A percentile compares a stretch with the other conserved stretches of the same genome.
Evolutionary conservation across 805 yeast species (phyloP).

Genomic region (Ogataea allantospora): DNA sequence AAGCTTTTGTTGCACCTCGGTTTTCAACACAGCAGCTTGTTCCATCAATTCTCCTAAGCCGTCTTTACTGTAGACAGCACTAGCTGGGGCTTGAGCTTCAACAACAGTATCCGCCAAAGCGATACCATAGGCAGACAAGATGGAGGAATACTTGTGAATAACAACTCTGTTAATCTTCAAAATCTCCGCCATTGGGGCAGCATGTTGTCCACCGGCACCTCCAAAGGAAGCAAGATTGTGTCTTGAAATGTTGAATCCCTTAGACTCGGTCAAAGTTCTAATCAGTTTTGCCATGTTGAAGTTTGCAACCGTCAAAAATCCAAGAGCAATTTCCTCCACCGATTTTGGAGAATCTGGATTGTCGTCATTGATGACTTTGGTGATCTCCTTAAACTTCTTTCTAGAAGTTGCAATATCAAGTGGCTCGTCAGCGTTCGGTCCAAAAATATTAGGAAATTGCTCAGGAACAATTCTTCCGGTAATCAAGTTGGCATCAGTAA

Average conservation of each 20-base stretch:
- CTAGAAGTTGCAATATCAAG: slow-evolving; percentile 5
- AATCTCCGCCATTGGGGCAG: slow-evolving; percentile 65
- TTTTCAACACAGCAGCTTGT: slow-evolving; percentile 18
- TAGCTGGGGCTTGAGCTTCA: slow-evolving; percentile 32
- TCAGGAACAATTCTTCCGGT: slow-evolving; percentile 10
- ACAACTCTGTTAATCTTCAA: slow-evolving; percentile 64
- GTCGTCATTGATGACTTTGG: slow-evolving; percentile 49
- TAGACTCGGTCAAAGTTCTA: slow-evolving; percentile 74
- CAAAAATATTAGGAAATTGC: slow-evolving; percentile 9
- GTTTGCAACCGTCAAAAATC: slow-evolving; percentile 76
- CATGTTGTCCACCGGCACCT: slow-evolving; percentile 90
- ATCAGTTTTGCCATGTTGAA: slow-evolving; percentile 85
- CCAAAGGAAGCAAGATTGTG: slow-evolving; percentile 79
- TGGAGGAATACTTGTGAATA: slow-evolving; percentile 65
- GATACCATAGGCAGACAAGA: slow-evolving; percentile 52
- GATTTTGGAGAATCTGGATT: slow-evolving; percentile 39
- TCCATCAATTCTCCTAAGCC: slow-evolving; percentile 12
- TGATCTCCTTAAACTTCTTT: slow-evolving; percentile 36
- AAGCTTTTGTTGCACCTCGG: slow-evolving; percentile 26
- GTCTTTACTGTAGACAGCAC: slow-evolving; percentile 15
- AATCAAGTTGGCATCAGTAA: slow-evolving; percentile 9
- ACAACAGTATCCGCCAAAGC: slow-evolving; percentile 49
- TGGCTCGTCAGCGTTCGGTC: slow-evolving; percentile 8
- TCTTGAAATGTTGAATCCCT: slow-evolving; percentile 59
- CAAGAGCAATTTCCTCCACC: slow-evolving; percentile 68